These are phyloP conservation scores for Hortiboletus flavorubellus DNA, from an alignment of 768 basidiomycete species.

Conservation along the genomic window DNA sequence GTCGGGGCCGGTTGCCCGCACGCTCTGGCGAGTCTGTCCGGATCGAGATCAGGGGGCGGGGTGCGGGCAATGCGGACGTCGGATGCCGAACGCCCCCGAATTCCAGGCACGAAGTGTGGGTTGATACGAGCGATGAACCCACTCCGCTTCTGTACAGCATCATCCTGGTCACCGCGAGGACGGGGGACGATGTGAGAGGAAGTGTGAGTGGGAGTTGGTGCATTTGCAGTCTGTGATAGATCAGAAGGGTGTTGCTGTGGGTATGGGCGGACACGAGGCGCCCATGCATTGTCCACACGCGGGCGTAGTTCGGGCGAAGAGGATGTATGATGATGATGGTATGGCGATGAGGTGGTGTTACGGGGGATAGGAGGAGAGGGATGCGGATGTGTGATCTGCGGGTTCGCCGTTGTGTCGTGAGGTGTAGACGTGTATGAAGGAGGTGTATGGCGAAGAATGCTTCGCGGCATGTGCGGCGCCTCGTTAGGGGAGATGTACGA, in stretches of 20 bases:
- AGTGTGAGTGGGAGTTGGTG: neutral
- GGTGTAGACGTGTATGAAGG: neutral
- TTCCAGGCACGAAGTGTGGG: conserved; percentile 8
- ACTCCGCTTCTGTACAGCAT: conserved; percentile 7
- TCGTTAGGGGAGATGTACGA: conserved; percentile 2
- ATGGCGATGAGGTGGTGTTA: conserved; percentile 3
- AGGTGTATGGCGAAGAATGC: conserved; percentile 19
- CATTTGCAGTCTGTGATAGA: neutral
- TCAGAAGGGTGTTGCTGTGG: conserved; percentile 11
- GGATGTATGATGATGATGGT: conserved; percentile 22
- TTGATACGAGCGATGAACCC: conserved; percentile 14
- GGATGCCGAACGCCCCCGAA: conserved; percentile 22
- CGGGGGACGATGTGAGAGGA: conserved; percentile 13
- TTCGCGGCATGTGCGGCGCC: conserved; percentile 7
- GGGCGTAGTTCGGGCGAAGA: conserved; percentile 25
- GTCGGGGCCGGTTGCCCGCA: conserved; percentile 21
- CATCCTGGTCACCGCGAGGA: conserved; percentile 12
- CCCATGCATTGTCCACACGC: conserved; percentile 19
- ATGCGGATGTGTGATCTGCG: neutral
- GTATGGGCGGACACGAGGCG: conserved; percentile 20
- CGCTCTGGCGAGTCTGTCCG: conserved; percentile 28
- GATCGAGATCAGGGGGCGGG: conserved; percentile 28
- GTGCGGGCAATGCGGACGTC: conserved; percentile 19
- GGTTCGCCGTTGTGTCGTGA: conserved; percentile 1
- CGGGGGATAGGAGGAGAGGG: conserved; percentile 9